Percentiles rank a stretch among this genome's conserved stretches.
These are phyloP conservation scores for Penicillium palitans DNA, from an alignment of 2,329 filamentous ascomycete species.

Conservation along the genomic window DNA sequence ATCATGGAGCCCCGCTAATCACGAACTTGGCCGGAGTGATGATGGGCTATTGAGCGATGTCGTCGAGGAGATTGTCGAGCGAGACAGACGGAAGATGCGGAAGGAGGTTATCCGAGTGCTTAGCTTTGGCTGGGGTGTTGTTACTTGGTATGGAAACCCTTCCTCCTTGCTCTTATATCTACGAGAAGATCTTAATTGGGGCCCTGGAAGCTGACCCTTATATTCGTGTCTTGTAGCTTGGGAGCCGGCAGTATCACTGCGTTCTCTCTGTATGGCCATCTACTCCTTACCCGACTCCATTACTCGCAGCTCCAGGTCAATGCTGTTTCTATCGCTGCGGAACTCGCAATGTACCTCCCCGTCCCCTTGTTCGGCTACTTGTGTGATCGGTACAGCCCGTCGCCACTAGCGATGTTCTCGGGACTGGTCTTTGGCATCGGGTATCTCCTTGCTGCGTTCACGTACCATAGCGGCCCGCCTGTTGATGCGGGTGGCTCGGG, in stretches of 20 bases:
- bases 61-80: conserved; percentile 60
- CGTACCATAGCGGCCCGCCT: conserved; percentile 65
- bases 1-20: conserved; percentile 19
- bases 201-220: conserved; percentile 8
- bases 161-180: not conserved
- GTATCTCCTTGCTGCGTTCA: conserved; percentile 78
- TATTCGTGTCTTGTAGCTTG: conserved; percentile 48
- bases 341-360: conserved; percentile 86
- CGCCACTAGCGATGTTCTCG: conserved; percentile 71
- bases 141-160: conserved; percentile 53
- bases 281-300: conserved; percentile 80
- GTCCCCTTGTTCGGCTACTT: conserved; percentile 86
- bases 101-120: conserved; percentile 54
- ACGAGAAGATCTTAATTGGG: not conserved
- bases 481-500: conserved; percentile 53
- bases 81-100: conserved; percentile 57
- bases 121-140: conserved; percentile 61
- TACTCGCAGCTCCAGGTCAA: conserved; percentile 95
- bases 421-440: conserved; percentile 74
- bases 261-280: conserved; percentile 89
- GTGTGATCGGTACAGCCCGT: conserved; percentile 84
- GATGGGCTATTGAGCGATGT: conserved; percentile 59
- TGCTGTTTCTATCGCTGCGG: conserved; percentile 80
- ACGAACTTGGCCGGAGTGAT: conserved; percentile 28
- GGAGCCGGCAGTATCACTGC: conserved; percentile 90